These are phyloP conservation scores for Coemansia linderi DNA, from an alignment of 371 early-diverging fungal species.

Conservation along the genomic window DNA sequence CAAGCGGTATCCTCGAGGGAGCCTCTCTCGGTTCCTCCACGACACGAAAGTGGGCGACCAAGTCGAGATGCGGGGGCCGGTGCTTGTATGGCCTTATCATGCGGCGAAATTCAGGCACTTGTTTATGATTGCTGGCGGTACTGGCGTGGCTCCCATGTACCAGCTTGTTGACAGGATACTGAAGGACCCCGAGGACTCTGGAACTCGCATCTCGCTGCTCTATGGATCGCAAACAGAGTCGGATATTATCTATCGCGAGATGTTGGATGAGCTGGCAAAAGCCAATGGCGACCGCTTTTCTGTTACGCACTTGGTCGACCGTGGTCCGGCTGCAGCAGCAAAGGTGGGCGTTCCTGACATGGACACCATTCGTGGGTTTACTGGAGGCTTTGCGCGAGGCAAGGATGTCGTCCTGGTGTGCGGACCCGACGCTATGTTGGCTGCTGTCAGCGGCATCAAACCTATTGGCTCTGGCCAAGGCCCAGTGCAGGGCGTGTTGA, in stretches of 20 bases:
- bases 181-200: constrained; percentile 64
- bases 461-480: constrained; percentile 79
- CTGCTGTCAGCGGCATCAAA: constrained; percentile 77
- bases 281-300: constrained; percentile 71
- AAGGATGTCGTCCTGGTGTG: constrained; percentile 77
- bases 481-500: constrained; percentile 72
- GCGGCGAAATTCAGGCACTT: constrained; percentile 69
- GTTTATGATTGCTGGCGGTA: constrained; percentile 88
- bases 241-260: constrained; percentile 79
- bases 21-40: constrained; percentile 75
- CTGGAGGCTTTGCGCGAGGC: constrained; percentile 15
- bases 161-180: constrained; percentile 75
- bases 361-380: constrained; percentile 5
- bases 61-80: constrained; percentile 89
- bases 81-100: constrained; percentile 73
- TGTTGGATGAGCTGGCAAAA: constrained; percentile 70
- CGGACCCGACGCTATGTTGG: constrained; percentile 85
- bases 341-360: constrained; percentile 37
- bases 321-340: constrained; percentile 26
- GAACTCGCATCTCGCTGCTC: constrained; percentile 78
- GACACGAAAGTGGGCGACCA: constrained; percentile 78
- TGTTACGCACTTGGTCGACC: constrained; percentile 77
- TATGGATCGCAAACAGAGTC: constrained; percentile 79
- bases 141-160: constrained; percentile 91
- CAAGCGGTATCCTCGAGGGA: constrained; percentile 69